Base-by-base conservation (phyloP, 2,329 filamentous ascomycete genomes). In the Bipolaris zeicola region DNA sequence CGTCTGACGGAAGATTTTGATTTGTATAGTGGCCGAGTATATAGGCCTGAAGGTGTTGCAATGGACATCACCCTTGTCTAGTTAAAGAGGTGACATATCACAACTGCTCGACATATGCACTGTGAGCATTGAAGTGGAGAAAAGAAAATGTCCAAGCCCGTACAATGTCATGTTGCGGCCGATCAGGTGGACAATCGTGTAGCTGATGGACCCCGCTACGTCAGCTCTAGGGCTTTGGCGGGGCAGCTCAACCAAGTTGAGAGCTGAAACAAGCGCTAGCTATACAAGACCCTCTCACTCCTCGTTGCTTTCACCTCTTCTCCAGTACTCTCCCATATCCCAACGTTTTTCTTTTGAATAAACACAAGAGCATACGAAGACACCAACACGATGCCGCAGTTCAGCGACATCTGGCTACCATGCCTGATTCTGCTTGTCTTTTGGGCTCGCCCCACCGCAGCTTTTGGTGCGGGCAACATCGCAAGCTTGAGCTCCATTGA, bases 401-500 rank as follows among this genome's bases (percentile, higher is more conserved):
- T 74, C 52, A 68, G 72, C 57, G 68, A 68, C 55, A 56, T 79
- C 31, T 71, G 77, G 63, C 71, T 77, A 45, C 70, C 77, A 57
- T 76, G 76, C 63, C 66, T 77, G 49, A 55, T 81, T 33, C 65
- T 83, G 11, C 66, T 91, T 63, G 78, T 94, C 64, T 80, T 92
- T 66, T 85, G 91, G 69, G 85, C 88, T 51, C 82, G 82, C 58
- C 90, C 89, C 16, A 85, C 86, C 34, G 82, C 89, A 65, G 91
- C 90, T 52, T 96, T 96, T 72, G 92, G 92, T 64, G 92, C 92
- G 68, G 92, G 92, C 60, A 96, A 96, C 77, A 95, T 96, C 74
- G 91, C 90, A 39, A 87, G 89, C 55, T 84, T 91, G 58, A 89
- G 91, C 71, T 89, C 88, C 73, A 83, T 96, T 50, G 91, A 95